A percentile compares a stretch with the other conserved stretches of the same genome.
phyloP scores from a whole-genome alignment of 805 yeast genomes.

The Metschnikowia borealis region DNA sequence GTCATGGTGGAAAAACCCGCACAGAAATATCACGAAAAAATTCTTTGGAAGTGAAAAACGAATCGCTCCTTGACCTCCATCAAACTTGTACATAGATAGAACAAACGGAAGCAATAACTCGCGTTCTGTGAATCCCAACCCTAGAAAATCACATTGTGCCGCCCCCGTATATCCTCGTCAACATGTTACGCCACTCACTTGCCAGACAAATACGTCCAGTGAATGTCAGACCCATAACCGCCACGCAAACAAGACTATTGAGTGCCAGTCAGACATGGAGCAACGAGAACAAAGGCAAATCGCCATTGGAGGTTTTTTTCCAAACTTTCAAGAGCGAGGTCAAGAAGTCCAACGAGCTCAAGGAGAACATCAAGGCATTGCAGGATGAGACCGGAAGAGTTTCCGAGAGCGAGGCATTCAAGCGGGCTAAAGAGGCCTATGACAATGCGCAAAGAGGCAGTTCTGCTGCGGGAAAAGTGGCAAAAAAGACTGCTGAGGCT shows the following conservation, averaged over 20 bases:
- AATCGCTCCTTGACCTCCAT: conserved; percentile 2
- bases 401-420: conserved; percentile 91
- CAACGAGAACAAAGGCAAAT: conserved; percentile 29
- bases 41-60: not conserved
- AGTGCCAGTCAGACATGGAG: conserved; percentile 8
- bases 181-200: conserved; percentile 17
- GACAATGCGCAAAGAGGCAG: conserved; percentile 72
- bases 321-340: conserved; percentile 91
- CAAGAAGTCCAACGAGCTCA: conserved; percentile 83
- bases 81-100: conserved; percentile 5
- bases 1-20: conserved; percentile 1
- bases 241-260: conserved; percentile 8
- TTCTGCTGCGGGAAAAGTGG: conserved; percentile 67
- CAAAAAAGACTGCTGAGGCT: conserved; percentile 86
- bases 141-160: not conserved
- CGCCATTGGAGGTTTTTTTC: conserved; percentile 89
- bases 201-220: conserved; percentile 9
- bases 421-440: conserved; percentile 88
- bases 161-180: not conserved
- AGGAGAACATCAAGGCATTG: conserved; percentile 87
- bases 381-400: conserved; percentile 94
- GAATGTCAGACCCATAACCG: conserved; percentile 2
- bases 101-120: not conserved
- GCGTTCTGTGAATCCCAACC: not conserved
- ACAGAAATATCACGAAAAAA: conserved; percentile 1